phyloP scores from a whole-genome alignment of 805 yeast species.

The Yarrowia sp. region DNA sequence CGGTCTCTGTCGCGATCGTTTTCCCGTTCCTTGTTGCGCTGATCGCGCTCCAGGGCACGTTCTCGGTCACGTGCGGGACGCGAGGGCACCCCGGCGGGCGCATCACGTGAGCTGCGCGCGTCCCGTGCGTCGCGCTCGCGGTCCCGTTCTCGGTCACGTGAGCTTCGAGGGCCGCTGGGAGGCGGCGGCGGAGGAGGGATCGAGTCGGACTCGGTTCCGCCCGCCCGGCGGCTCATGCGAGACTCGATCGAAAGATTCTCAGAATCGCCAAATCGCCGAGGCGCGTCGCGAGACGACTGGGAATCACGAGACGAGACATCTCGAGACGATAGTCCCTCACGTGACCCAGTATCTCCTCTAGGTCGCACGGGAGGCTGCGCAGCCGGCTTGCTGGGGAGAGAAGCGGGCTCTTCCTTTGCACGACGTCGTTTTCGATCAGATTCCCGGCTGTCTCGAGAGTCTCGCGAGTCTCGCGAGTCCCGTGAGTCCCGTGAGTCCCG shows the following conservation, averaged over 20 bases:
- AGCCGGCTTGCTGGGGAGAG: conserved; percentile 5
- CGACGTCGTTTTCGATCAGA: conserved; percentile 10
- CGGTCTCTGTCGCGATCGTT: conserved; percentile 19
- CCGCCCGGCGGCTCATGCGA: conserved; percentile 24
- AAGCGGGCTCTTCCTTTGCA: conserved; percentile 18
- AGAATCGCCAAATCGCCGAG: conserved; percentile 40
- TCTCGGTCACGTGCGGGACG: conserved; percentile 39
- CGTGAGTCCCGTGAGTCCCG: conserved; percentile 24
- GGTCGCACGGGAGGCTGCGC: conserved; percentile 19
- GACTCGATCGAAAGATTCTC: conserved; percentile 31
- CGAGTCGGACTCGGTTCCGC: neutral
- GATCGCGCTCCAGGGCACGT: conserved; percentile 34
- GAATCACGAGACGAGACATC: neutral
- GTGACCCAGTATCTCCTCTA: conserved; percentile 15
- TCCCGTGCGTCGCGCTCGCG: conserved; percentile 24
- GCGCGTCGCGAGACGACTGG: neutral
- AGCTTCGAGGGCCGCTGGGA: conserved; percentile 15
- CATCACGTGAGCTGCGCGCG: too few species aligned
- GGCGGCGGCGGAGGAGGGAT: conserved; percentile 26
- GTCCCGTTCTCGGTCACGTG: conserved; percentile 36
- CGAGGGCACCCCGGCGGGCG: neutral
- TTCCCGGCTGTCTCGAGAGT: conserved; percentile 27
- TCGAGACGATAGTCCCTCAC: conserved; percentile 17
- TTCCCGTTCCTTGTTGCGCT: conserved; percentile 34
- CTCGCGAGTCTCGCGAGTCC: conserved; percentile 35